Percentiles rank a stretch among this genome's conserved stretches.
Conservation (phyloP, 108 stramenopile species). For the Schizochytrium sp. region DNA sequence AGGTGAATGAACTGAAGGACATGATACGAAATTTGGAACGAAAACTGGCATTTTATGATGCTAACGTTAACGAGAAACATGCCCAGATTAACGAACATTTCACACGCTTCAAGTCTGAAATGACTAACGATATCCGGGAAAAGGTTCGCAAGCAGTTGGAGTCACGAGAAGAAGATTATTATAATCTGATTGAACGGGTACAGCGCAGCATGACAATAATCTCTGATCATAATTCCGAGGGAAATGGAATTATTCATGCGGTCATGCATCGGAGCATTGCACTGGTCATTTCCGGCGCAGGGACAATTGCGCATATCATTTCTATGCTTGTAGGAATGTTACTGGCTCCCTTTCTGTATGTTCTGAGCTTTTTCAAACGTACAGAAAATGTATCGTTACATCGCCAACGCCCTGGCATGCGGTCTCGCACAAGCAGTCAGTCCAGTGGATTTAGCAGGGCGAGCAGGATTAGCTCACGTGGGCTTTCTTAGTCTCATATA, state of each 20-base stretch:
- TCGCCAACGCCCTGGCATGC: neutral
- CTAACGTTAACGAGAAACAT: neutral
- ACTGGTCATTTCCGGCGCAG: constrained; percentile 38
- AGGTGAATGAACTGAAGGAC: neutral
- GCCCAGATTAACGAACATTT: constrained; percentile 28
- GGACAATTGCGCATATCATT: constrained; percentile 38
- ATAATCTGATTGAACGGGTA: neutral
- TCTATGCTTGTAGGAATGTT: constrained; percentile 7
- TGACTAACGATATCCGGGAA: constrained; percentile 25
- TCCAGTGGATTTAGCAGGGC: neutral
- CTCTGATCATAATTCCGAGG: neutral
- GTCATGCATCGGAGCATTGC: constrained; percentile 10
- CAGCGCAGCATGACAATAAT: neutral
- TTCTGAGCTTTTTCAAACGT: neutral
- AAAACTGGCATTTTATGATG: constrained; percentile 16
- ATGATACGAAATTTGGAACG: neutral
- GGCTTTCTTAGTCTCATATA: neutral
- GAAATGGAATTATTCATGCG: neutral
- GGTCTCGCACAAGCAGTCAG: constrained; percentile 22
- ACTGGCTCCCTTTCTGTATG: constrained; percentile 3
- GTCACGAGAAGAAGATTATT: constrained; percentile 53
- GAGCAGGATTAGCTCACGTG: neutral
- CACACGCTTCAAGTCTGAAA: constrained; percentile 13
- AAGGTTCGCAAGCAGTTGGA: constrained; percentile 24
- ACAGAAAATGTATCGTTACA: neutral